Evolutionary conservation across 805 yeast genomes (phyloP).

Genomic region (Ogataea wickerhamii): DNA sequence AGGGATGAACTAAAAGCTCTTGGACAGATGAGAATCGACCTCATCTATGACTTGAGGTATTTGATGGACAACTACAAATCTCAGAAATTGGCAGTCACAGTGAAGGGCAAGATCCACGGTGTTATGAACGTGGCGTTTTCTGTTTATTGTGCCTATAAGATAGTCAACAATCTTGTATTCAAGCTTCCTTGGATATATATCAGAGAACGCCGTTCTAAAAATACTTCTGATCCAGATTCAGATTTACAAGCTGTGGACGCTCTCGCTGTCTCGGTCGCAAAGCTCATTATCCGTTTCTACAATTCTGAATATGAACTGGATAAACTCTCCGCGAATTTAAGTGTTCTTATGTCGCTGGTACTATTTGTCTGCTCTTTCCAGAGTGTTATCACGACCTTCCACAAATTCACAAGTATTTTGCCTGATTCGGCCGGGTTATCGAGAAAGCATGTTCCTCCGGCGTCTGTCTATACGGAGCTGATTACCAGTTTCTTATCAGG

Average conservation of each 20-base stretch:
- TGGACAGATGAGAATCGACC: slow-evolving; percentile 25
- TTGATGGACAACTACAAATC: slow-evolving; percentile 9
- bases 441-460: not conserved
- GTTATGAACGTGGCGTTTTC: slow-evolving; percentile 30
- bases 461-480: slow-evolving; percentile 28
- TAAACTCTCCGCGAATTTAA: slow-evolving; percentile 41
- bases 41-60: slow-evolving; percentile 16
- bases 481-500: slow-evolving; percentile 45
- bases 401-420: slow-evolving; percentile 39
- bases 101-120: slow-evolving; percentile 13
- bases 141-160: slow-evolving; percentile 47
- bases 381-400: slow-evolving; percentile 58
- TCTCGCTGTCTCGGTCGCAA: slow-evolving; percentile 46
- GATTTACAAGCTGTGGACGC: slow-evolving; percentile 37
- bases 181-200: slow-evolving; percentile 36
- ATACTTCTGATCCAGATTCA: not conserved
- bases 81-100: slow-evolving; percentile 8
- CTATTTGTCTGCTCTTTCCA: slow-evolving; percentile 62
- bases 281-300: slow-evolving; percentile 30
- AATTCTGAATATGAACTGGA: slow-evolving; percentile 32
- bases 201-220: slow-evolving; percentile 10
- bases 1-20: slow-evolving; percentile 39
- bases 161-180: slow-evolving; percentile 39
- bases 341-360: slow-evolving; percentile 53
- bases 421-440: slow-evolving; percentile 5